Conservation (phyloP, 2,329 filamentous ascomycete genomes). For the Colletotrichum musae region DNA sequence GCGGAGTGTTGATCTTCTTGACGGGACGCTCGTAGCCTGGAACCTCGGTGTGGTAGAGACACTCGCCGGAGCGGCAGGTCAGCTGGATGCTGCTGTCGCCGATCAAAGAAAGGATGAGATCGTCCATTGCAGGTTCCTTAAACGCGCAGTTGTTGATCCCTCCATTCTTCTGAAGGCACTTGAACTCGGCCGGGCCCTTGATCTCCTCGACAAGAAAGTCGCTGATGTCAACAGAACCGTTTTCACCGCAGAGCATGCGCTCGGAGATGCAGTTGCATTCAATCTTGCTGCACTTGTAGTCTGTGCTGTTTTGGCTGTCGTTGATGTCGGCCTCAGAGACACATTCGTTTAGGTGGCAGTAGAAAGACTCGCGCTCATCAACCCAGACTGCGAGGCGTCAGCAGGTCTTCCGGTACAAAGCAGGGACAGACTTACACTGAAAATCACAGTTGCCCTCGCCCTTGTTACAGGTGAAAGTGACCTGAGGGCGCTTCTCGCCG, state of each 20-base stretch:
- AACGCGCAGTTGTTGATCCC: slow-evolving; percentile 81
- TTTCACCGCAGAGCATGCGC: slow-evolving; percentile 93
- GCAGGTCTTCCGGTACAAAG: slow-evolving; percentile 7
- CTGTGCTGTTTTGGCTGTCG: slow-evolving; percentile 82
- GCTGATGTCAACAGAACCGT: slow-evolving; percentile 90
- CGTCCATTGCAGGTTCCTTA: slow-evolving; percentile 92
- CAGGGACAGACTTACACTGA: slow-evolving; percentile 76
- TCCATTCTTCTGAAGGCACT: slow-evolving; percentile 77
- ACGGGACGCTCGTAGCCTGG: slow-evolving; percentile 91
- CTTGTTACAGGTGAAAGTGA: slow-evolving; percentile 91
- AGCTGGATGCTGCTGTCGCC: slow-evolving; percentile 92
- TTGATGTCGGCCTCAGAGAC: slow-evolving; percentile 78
- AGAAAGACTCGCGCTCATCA: slow-evolving; percentile 93
- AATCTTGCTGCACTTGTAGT: slow-evolving; percentile 88
- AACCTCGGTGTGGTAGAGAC: slow-evolving; percentile 91
- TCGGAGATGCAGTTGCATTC: slow-evolving; percentile 90
- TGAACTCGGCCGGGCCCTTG: slow-evolving; percentile 88
- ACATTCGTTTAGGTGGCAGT: slow-evolving; percentile 90
- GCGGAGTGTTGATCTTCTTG: slow-evolving; percentile 95
- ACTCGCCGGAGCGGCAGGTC: slow-evolving; percentile 88
- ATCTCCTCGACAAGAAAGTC: slow-evolving; percentile 90
- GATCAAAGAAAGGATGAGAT: slow-evolving; percentile 89
- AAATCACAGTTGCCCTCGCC: slow-evolving; percentile 88
- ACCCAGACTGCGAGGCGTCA: slow-evolving; percentile 84
- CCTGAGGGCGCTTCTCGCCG: slow-evolving; percentile 88